Evolutionary conservation across 352 stramenopile species (phyloP), one percentile per base, ranked within the genome.

Genomic region (Pythium phragmitis): DNA sequence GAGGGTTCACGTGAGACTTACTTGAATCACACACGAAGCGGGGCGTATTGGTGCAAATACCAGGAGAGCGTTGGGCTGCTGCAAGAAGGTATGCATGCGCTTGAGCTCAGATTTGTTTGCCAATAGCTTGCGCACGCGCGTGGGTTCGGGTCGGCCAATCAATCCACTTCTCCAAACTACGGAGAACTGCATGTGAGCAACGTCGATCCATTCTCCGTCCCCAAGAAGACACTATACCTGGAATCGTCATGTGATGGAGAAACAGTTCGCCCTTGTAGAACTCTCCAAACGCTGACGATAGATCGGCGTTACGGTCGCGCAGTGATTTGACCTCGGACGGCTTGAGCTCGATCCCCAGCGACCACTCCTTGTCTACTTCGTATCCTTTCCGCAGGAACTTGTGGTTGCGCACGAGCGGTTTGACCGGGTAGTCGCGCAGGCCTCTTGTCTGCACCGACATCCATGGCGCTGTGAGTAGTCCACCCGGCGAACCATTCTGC

Each of bases 311-410:
- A 23, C 75, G 76, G 28, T 69, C 75, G 33, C 85, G 71, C 37
- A 94, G 70, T 51, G 81, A 79, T 66, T 94, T 94, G 58, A 94
- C 85, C 56, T 94, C 85, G 14, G 80, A 91, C 23, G 85, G 79
- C 63, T 89, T 49, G 28, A 94, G 73, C 55, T 79, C 70, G 16
- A 94, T 83, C 39, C 85, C 85, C 42, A 92, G 63, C 51, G 78
- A 87, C 77, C 80, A 89, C 63, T 94, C 85, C 30, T 82, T 82
- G 45, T 92, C 74, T n/a, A 92, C 69, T 34, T 89, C 74, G 52
- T 75, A 82, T 46, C 70, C 70, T 54, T 69, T 82, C 49, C 64
- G 65, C 45, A 72, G 58, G 54, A 92, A 88, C 34, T 75, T 79
- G 49, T 90, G 79, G 68, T 92, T 92, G 33, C 81, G 80, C 39